Evolutionary conservation across 306 rosid species (phyloP), one percentile per base, ranked within the genome.

Genomic region (Datisca glomerata): DNA sequence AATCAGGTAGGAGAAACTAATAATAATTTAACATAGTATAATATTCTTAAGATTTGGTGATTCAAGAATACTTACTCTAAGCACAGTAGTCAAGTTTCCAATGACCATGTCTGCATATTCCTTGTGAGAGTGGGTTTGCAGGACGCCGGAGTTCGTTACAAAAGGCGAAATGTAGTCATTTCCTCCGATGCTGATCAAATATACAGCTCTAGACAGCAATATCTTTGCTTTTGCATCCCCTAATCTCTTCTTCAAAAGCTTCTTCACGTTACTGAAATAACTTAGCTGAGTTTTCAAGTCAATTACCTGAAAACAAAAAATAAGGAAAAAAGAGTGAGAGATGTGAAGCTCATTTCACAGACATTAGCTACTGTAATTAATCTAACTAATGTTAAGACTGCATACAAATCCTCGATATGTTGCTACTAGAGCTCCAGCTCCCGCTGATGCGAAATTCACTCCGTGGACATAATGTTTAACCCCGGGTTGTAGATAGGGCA

Each of bases 181-280:
- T 43, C 28, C 33, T 27, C 70, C 85, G 0, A 58, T 15, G 36
- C 45, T 56, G 21, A 73, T 24, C 5, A 81, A 23, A 71, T 70
- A 65, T 12, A 81, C 75, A 5, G 83, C 72, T 43, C 54, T 45
- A 4, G 73, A 56, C 2, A 81, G 3, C 20, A 76, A 34, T 18
- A 28, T 27, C 47, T 65, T 44, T 12, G 68, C 65, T 47, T 46
- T 61, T 57, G 19, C 35, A 12, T 43, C 12, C 4, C 78, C 93
- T 4, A 61, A 16, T 21, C 45, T 51, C 36, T 50, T 7, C 17
- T 47, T 65, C 4, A 67, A 12, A 17, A 38, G 0, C 21, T 45
- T 60, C 44, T 17, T 47, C 8, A 73, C 47, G 4, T 53, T 59
- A 52, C 67, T 62, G 40, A 73, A 70, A 49, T 58, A 45, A 21